Conservation (phyloP, 2,329 filamentous ascomycete genomes). For the Blastomyces emzantsi region DNA sequence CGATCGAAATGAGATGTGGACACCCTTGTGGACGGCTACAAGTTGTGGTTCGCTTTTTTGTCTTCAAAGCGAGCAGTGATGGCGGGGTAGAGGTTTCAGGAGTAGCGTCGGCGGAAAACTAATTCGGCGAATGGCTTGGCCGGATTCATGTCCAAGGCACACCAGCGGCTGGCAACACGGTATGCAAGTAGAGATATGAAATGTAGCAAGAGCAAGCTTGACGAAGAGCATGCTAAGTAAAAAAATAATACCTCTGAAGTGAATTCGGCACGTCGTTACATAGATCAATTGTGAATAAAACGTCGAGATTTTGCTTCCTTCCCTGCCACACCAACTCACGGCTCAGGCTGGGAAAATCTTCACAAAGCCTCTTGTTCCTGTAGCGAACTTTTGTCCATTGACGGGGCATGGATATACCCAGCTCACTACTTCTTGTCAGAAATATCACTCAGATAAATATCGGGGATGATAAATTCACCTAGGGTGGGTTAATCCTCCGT, state of each 20-base stretch:
- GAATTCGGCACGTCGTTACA: background rate
- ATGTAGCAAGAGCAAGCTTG: background rate
- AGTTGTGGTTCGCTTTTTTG: background rate
- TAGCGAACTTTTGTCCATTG: background rate
- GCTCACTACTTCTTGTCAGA: background rate
- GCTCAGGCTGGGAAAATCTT: background rate
- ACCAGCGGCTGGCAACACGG: background rate
- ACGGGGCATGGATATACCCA: background rate
- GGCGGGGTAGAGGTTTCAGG: slow-evolving; percentile 1
- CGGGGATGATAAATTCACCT: background rate
- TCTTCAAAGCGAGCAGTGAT: background rate
- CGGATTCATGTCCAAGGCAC: background rate
- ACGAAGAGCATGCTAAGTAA: background rate
- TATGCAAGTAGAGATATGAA: background rate
- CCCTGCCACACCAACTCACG: background rate
- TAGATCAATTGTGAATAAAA: background rate
- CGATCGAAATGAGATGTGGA: background rate
- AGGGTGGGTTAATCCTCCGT: too few relatives aligned
- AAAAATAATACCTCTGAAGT: background rate
- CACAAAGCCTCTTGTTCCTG: background rate
- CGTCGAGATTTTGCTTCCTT: background rate
- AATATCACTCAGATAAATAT: too few relatives aligned
- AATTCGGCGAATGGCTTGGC: background rate
- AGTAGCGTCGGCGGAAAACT: background rate
- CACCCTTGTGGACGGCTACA: background rate